A percentile compares a stretch with the other conserved stretches of the same genome.
Conservation (phyloP, 768 basidiomycete species). For the Mycena kentingensis region DNA sequence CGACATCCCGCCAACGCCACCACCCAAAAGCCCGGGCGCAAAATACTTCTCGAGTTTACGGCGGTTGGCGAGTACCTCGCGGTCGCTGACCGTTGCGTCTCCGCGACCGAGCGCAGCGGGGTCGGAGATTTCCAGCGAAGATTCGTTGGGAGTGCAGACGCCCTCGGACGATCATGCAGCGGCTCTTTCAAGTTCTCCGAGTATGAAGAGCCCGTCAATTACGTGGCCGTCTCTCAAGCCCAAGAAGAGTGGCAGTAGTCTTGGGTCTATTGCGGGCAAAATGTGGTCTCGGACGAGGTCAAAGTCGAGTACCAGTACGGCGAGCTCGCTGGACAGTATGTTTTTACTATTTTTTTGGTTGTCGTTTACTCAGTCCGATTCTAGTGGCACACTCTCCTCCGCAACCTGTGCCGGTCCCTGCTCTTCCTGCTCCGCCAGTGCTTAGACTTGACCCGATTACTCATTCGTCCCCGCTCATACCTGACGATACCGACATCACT, state of each 20-base stretch:
- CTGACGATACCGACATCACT: conserved; percentile 13
- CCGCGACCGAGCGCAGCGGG: conserved; percentile 60
- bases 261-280: conserved; percentile 62
- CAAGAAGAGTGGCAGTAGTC: conserved; percentile 48
- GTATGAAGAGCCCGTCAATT: conserved; percentile 31
- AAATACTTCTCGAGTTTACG: conserved; percentile 54
- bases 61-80: conserved; percentile 46
- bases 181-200: background rate
- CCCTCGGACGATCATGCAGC: conserved; percentile 45
- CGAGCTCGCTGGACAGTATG: conserved; percentile 46
- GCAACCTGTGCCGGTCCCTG: conserved; percentile 7
- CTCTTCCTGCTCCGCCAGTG: conserved; percentile 6
- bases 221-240: conserved; percentile 53
- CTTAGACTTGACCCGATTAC: conserved; percentile 25
- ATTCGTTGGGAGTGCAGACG: conserved; percentile 60
- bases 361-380: background rate
- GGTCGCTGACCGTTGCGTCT: conserved; percentile 42
- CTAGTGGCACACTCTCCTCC: conserved; percentile 9
- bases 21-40: conserved; percentile 52
- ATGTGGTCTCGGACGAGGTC: conserved; percentile 58
- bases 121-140: conserved; percentile 68
- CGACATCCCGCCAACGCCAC: conserved; percentile 42
- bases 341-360: conserved; percentile 9
- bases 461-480: conserved; percentile 25
- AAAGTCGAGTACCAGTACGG: conserved; percentile 50